phyloP scores from a whole-genome alignment of 2,329 filamentous ascomycete species.

The Orbilia javanica region DNA sequence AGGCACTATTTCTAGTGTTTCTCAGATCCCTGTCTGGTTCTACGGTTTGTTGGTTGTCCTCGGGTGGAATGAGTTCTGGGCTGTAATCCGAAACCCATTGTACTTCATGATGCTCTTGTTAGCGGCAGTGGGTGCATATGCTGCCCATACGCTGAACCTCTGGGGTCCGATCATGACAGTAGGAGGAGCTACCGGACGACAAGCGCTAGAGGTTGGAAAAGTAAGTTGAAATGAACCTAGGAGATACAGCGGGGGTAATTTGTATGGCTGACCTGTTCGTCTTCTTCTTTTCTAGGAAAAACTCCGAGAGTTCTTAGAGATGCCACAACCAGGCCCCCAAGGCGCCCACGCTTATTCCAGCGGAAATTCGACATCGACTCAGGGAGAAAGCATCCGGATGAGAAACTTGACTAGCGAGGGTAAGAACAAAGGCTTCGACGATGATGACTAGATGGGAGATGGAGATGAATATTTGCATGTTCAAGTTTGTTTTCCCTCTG shows the following conservation, averaged over 20 bases:
- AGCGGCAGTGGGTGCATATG: slow-evolving; percentile 80
- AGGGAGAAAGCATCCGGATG: slow-evolving; percentile 57
- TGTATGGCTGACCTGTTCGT: not conserved
- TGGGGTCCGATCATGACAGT: slow-evolving; percentile 97
- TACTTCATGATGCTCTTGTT: slow-evolving; percentile 92
- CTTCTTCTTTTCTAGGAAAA: slow-evolving; percentile 60
- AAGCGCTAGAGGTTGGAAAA: slow-evolving; percentile 92
- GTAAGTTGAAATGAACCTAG: slow-evolving; percentile 40
- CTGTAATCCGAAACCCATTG: slow-evolving; percentile 88
- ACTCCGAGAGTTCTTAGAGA: slow-evolving; percentile 60
- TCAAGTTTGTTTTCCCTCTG: not conserved
- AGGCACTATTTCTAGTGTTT: slow-evolving; percentile 93
- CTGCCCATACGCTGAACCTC: slow-evolving; percentile 93
- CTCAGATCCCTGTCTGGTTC: slow-evolving; percentile 94
- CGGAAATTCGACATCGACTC: slow-evolving; percentile 47
- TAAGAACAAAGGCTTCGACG: slow-evolving; percentile 29
- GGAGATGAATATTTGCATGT: slow-evolving; percentile 1
- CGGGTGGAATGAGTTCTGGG: slow-evolving; percentile 93
- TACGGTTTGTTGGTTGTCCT: slow-evolving; percentile 88
- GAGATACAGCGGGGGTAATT: not conserved
- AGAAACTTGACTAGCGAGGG: slow-evolving; percentile 59
- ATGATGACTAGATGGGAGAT: slow-evolving; percentile 39
- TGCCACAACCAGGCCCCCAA: slow-evolving; percentile 21
- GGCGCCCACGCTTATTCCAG: slow-evolving; percentile 50
- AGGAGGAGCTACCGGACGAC: slow-evolving; percentile 85